Conservation (phyloP, 2,329 filamentous ascomycete genomes). For the Uncinocarpus reesii region DNA sequence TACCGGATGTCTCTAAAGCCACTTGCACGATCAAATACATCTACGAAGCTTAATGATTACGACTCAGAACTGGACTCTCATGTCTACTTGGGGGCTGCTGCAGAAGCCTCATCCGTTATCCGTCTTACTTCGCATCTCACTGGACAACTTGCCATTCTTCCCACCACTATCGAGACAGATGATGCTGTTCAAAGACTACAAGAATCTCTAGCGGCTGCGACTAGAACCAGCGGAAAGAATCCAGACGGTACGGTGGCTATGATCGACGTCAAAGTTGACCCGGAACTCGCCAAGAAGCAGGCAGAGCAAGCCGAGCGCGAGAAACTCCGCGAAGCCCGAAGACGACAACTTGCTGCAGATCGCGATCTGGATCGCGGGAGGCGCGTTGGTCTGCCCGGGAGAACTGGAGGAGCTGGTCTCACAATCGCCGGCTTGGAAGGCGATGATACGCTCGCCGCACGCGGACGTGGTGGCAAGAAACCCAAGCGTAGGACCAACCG, state of each 20-base stretch:
- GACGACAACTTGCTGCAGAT: conserved; percentile 46
- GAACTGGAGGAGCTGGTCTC: conserved; percentile 42
- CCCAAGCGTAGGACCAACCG: conserved; percentile 32
- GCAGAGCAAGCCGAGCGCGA: conserved; percentile 53
- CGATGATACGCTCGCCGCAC: conserved; percentile 40
- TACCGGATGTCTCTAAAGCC: conserved; percentile 50
- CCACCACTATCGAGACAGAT: conserved; percentile 47
- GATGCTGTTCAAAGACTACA: conserved; percentile 53
- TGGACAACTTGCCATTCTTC: conserved; percentile 47
- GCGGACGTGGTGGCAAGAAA: conserved; percentile 28
- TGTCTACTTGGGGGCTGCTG: conserved; percentile 53
- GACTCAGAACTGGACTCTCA: conserved; percentile 50
- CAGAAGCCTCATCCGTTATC: conserved; percentile 48
- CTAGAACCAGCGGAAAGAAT: conserved; percentile 42
- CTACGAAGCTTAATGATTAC: conserved; percentile 41
- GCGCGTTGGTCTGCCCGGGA: conserved; percentile 35
- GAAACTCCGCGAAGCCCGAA: conserved; percentile 45
- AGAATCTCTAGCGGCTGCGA: conserved; percentile 48
- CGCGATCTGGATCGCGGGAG: conserved; percentile 47
- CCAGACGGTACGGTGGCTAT: conserved; percentile 46
- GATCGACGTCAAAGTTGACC: conserved; percentile 51
- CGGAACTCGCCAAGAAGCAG: conserved; percentile 49
- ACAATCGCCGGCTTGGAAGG: conserved; percentile 50
- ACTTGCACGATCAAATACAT: conserved; percentile 47
- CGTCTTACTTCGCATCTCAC: conserved; percentile 55